Base-by-base conservation (phyloP, 306 rosid species). In the Begonia peltatifolia region DNA sequence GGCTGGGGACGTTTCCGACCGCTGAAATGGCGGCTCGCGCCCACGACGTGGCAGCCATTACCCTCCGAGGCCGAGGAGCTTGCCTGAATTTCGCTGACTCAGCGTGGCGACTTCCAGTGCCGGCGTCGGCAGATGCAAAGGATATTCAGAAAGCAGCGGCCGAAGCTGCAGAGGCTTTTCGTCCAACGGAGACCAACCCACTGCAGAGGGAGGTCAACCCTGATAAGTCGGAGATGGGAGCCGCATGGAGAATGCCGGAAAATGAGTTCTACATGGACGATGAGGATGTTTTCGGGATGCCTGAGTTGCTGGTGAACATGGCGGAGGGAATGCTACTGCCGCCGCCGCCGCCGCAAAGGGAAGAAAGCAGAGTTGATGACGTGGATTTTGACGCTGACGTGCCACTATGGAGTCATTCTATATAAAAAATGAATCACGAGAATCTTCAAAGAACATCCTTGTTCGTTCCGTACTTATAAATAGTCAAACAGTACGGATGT, bases 1-100 rank as follows among this genome's bases (percentile, higher is more conserved):
- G 82, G 82, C 68, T 76, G 3, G 78, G 87, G 62, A 82, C 93
- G 0, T 86, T 86, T 15, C 87, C 79, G 4, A 86, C 83, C 0
- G 62, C 74, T 0, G 93, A 86, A n/a, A 86, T 82, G 95, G 95
- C 93, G 0, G 93, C 93, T 0, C 66, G 93, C 2, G 95, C 95
- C 0, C 93, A 86, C 10, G 93, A 86, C 50, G 95, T 82, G 41
- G 95, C 95, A 0, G 95, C 81, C 0, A 59, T 71, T 1, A 75
- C 93, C 0, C 47, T 86, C 6, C 59, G 78, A 1, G 93, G 95
- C 0, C 58, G 76, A 8, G 47, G 63, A 0, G 85, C 87, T 0
- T 75, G 81, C n/a, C 63, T 79, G 12, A 86, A 86, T n/a, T 86
- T 82, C 9, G 93, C 85, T 0, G 93, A 86, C 66, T 82, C 95